A percentile compares a stretch with the other conserved stretches of the same genome.
phyloP scores from a whole-genome alignment of 306 rosid species.

The Malus orientalis region DNA sequence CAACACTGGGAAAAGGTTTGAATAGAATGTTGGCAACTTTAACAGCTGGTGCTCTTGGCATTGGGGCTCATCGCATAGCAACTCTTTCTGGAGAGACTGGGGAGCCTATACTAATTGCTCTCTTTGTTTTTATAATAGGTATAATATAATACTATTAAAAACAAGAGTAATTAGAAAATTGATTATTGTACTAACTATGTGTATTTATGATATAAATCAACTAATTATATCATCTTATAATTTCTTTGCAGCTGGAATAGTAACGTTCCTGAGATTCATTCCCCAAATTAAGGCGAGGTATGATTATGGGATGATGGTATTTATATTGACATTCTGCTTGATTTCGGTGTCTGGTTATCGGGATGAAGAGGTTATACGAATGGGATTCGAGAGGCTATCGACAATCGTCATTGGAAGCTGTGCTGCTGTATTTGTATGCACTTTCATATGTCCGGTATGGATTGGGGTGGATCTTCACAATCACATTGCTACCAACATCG shows the following conservation, averaged over 20 bases:
- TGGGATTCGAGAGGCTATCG: background rate
- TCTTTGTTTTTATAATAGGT: slow-evolving; percentile 16
- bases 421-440: background rate
- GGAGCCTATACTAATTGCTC: slow-evolving; percentile 17
- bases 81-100: slow-evolving; percentile 20
- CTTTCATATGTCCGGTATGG: slow-evolving; percentile 15
- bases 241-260: background rate
- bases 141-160: background rate
- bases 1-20: slow-evolving; percentile 31
- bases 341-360: slow-evolving; percentile 18
- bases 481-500: slow-evolving; percentile 11
- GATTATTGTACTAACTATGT: background rate
- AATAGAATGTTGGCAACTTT: slow-evolving; percentile 33
- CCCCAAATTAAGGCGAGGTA: slow-evolving; percentile 22
- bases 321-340: slow-evolving; percentile 18
- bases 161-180: background rate
- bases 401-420: slow-evolving; percentile 10
- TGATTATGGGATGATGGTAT: slow-evolving; percentile 14
- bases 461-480: slow-evolving; percentile 16
- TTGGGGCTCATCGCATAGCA: slow-evolving; percentile 26
- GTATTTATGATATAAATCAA: background rate
- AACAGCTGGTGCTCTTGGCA: slow-evolving; percentile 24
- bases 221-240: background rate
- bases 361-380: background rate
- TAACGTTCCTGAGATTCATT: slow-evolving; percentile 15